phyloP scores from a whole-genome alignment of 75 land plant genomes.

The Cupressus sempervirens region DNA sequence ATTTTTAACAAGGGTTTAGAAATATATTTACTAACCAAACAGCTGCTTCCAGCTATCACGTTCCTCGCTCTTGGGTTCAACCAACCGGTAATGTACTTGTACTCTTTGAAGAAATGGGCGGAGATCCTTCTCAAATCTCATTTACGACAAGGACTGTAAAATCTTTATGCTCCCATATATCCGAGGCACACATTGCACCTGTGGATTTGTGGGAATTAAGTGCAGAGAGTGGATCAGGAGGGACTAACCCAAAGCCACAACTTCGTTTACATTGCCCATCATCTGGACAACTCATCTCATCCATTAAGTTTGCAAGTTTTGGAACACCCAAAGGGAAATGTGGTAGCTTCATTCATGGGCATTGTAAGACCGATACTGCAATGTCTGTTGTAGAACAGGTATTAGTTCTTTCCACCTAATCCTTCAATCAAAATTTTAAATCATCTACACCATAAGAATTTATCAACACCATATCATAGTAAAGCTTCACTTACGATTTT shows the following conservation, averaged over 20 bases:
- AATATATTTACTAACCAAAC: not conserved
- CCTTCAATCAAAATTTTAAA: no score
- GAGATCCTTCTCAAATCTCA: slow-evolving; percentile 55
- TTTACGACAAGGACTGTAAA: slow-evolving; percentile 30
- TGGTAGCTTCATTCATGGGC: slow-evolving; percentile 59
- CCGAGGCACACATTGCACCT: slow-evolving; percentile 48
- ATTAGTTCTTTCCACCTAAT: not conserved
- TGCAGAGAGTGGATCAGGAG: slow-evolving; percentile 7
- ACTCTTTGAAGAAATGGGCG: slow-evolving; percentile 65
- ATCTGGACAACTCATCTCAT: slow-evolving; percentile 47
- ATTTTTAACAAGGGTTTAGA: not conserved
- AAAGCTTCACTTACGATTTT: not conserved
- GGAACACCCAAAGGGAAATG: slow-evolving; percentile 72
- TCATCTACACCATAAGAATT: not conserved
- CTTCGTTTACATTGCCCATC: slow-evolving; percentile 56
- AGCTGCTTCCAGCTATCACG: slow-evolving; percentile 47
- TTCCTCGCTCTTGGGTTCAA: slow-evolving; percentile 56
- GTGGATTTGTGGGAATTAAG: slow-evolving; percentile 36
- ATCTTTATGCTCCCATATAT: slow-evolving; percentile 43
- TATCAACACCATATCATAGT: not conserved
- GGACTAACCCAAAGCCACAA: slow-evolving; percentile 24
- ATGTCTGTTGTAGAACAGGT: slow-evolving; percentile 54
- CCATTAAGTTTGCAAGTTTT: slow-evolving; percentile 76
- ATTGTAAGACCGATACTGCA: slow-evolving; percentile 47
- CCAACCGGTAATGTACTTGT: slow-evolving; percentile 47